A percentile compares a stretch with the other conserved stretches of the same genome.
These are phyloP conservation scores for Entomortierella parvispora DNA, from an alignment of 192 early-diverging fungal genomes.

Conservation along the genomic window DNA sequence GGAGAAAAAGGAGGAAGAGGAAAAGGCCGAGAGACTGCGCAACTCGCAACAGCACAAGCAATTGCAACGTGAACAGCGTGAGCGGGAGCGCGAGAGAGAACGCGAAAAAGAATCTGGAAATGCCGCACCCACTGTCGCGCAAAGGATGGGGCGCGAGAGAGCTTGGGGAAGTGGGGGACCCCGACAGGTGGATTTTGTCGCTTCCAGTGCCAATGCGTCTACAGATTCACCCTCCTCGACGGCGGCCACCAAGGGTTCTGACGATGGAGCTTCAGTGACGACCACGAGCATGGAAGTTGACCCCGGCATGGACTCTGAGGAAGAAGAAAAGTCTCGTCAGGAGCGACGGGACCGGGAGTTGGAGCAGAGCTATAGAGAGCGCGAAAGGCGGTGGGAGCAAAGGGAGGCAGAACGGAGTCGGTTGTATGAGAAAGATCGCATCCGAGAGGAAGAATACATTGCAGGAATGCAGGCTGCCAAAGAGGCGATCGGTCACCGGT, in stretches of 20 bases:
- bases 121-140: constrained; percentile 1
- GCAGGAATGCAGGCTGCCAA: constrained; percentile 37
- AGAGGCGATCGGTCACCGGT: constrained; percentile 48
- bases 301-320: constrained; percentile 42
- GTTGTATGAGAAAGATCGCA: constrained; percentile 59
- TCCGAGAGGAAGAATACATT: constrained; percentile 55
- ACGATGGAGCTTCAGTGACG: constrained; percentile 15
- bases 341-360: constrained; percentile 37
- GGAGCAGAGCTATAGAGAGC: constrained; percentile 40
- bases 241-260: background rate
- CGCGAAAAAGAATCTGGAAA: constrained; percentile 7
- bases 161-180: constrained; percentile 11
- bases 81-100: constrained; percentile 30
- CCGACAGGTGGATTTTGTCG: constrained; percentile 52
- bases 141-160: constrained; percentile 33
- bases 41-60: constrained; percentile 33
- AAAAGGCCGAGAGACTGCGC: constrained; percentile 39
- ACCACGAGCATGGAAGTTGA: constrained; percentile 43
- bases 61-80: constrained; percentile 29
- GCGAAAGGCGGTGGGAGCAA: constrained; percentile 74
- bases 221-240: constrained; percentile 56
- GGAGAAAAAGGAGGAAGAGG: constrained; percentile 60
- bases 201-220: constrained; percentile 59
- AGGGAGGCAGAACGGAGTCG: constrained; percentile 59
- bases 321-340: constrained; percentile 36